These are phyloP conservation scores for Benincasa hispida DNA, from an alignment of 306 rosid species.

Conservation along the genomic window DNA sequence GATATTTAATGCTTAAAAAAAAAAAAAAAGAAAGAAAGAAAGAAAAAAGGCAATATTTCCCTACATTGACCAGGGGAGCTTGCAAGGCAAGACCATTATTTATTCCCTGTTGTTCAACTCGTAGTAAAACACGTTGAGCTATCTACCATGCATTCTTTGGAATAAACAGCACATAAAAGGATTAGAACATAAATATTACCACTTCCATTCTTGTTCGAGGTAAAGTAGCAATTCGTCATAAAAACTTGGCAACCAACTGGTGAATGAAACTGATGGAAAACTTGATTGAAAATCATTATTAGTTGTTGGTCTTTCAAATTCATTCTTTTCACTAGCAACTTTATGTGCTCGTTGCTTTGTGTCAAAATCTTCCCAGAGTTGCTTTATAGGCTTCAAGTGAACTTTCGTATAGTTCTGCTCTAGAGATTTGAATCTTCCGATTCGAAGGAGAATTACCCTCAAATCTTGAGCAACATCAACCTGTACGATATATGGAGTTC, in stretches of 20 bases:
- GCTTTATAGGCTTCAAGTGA: conserved; percentile 79
- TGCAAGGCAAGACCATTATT: not conserved
- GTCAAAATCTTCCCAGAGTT: conserved; percentile 89
- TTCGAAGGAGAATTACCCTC: conserved; percentile 84
- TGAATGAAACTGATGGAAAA: conserved; percentile 45
- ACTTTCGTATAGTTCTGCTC: conserved; percentile 86
- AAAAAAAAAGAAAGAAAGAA: too few relatives aligned
- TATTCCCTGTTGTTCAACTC: not conserved
- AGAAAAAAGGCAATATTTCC: not conserved
- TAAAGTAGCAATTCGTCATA: conserved; percentile 87
- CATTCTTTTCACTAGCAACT: conserved; percentile 46
- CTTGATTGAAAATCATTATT: conserved; percentile 36
- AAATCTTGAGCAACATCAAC: conserved; percentile 80
- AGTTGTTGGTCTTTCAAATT: conserved; percentile 39
- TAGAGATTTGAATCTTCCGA: conserved; percentile 91
- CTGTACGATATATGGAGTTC: conserved; percentile 23
- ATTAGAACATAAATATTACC: conserved; percentile 32
- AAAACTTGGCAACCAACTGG: conserved; percentile 85
- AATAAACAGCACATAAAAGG: conserved; percentile 3
- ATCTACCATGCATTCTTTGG: not conserved
- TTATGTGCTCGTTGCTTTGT: conserved; percentile 41
- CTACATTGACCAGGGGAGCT: not conserved
- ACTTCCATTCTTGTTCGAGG: conserved; percentile 99
- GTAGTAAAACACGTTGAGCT: not conserved
- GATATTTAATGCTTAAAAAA: not conserved